Percentiles rank a stretch among this genome's conserved stretches.
Evolutionary conservation across 441 rosid species (phyloP).

Genomic region (Populus hybrid): DNA sequence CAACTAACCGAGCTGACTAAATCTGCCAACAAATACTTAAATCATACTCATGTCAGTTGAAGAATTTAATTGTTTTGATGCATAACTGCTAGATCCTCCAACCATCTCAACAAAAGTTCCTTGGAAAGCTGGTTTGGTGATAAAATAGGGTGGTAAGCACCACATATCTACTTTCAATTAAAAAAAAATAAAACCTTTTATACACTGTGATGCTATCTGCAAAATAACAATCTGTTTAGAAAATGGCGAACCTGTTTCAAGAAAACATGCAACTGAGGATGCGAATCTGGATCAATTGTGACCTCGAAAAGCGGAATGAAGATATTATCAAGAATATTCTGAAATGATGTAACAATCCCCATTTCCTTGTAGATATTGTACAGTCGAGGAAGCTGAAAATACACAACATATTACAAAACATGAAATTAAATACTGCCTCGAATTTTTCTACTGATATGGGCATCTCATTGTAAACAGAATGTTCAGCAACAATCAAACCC

Average conservation of each 20-base stretch:
- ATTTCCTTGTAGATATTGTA: slow-evolving; percentile 96
- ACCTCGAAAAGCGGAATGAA: slow-evolving; percentile 97
- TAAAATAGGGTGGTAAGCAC: neutral
- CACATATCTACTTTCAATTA: neutral
- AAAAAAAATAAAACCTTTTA: neutral
- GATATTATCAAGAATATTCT: slow-evolving; percentile 94
- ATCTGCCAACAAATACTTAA: neutral
- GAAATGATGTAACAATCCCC: slow-evolving; percentile 99
- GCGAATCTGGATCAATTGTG: slow-evolving; percentile 95
- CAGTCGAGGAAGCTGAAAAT: slow-evolving; percentile 85
- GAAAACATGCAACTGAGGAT: slow-evolving; percentile 95
- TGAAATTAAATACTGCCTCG: neutral
- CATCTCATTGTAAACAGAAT: neutral
- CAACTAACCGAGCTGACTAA: neutral
- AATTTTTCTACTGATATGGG: neutral
- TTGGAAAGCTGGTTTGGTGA: neutral
- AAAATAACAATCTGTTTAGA: neutral
- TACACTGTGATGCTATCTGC: neutral
- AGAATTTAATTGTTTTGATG: neutral
- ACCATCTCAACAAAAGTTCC: neutral
- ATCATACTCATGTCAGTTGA: neutral
- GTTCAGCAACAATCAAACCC: neutral
- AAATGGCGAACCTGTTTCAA: slow-evolving; percentile 72
- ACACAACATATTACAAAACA: slow-evolving; percentile 4
- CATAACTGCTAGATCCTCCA: neutral